A percentile compares a stretch with the other conserved stretches of the same genome.
Evolutionary conservation across 2,329 filamentous ascomycete species (phyloP).

Genomic region (Nemania sp.): DNA sequence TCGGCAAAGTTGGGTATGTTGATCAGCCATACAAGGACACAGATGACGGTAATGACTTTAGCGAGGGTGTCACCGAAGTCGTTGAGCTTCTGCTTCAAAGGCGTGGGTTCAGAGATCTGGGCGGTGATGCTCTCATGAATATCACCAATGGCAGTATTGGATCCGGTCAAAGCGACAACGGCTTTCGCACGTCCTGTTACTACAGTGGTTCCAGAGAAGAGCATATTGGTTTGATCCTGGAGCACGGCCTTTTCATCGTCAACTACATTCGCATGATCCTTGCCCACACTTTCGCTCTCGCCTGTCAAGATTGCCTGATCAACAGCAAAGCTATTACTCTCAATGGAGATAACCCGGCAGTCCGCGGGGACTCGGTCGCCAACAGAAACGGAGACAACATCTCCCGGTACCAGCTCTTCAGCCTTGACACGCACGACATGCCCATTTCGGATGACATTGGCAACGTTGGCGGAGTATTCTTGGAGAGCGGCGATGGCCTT

Average conservation of each 20-base stretch:
- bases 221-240: conserved; percentile 97
- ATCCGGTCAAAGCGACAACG: conserved; percentile 89
- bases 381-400: conserved; percentile 87
- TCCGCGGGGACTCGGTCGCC: conserved; percentile 96
- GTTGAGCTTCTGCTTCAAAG: conserved; percentile 98
- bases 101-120: conserved; percentile 97
- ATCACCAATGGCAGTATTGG: conserved; percentile 93
- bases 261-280: conserved; percentile 76
- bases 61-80: conserved; percentile 96
- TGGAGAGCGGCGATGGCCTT: conserved; percentile 98
- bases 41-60: conserved; percentile 98
- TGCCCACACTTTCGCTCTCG: conserved; percentile 96
- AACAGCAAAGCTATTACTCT: conserved; percentile 97
- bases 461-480: conserved; percentile 98
- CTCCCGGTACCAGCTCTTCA: conserved; percentile 96
- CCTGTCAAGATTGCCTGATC: conserved; percentile 98
- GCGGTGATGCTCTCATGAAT: conserved; percentile 99
- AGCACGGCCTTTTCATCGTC: conserved; percentile 88
- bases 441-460: conserved; percentile 90
- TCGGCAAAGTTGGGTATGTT: conserved; percentile 98
- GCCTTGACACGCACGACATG: conserved; percentile 86
- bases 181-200: conserved; percentile 94
- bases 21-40: conserved; percentile 96
- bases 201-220: conserved; percentile 98
- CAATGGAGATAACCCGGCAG: conserved; percentile 87